A percentile compares a stretch with the other conserved stretches of the same genome.
phyloP scores from a whole-genome alignment of 192 early-diverging fungal genomes.

The Oehlia diaphana region DNA sequence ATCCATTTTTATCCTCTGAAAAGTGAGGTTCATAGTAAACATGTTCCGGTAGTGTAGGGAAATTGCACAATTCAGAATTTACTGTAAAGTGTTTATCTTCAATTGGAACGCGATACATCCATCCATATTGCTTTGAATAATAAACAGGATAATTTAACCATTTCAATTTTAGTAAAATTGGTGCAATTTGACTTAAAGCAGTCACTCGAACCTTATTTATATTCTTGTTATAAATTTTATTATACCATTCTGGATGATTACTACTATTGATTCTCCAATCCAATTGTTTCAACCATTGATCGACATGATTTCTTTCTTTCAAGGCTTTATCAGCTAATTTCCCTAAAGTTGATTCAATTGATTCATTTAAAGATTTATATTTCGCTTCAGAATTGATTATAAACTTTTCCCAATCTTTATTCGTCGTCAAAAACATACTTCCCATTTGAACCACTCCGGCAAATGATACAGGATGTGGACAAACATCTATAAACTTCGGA shows the following conservation, averaged over 20 bases:
- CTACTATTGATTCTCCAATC: conserved; percentile 65
- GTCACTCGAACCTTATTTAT: conserved; percentile 64
- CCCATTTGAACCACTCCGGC: conserved; percentile 89
- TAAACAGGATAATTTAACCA: conserved; percentile 84
- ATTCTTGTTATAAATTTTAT: conserved; percentile 72
- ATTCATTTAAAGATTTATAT: conserved; percentile 51
- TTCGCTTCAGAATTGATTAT: conserved; percentile 55
- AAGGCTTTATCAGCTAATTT: conserved; percentile 48
- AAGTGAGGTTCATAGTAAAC: conserved; percentile 35
- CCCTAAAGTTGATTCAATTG: conserved; percentile 47
- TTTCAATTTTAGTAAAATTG: conserved; percentile 81
- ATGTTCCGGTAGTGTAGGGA: conserved; percentile 40
- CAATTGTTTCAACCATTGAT: conserved; percentile 82
- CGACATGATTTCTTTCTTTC: conserved; percentile 42
- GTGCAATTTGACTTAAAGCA: conserved; percentile 68
- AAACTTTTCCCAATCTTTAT: conserved; percentile 78
- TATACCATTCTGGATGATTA: conserved; percentile 75
- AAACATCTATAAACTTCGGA: conserved; percentile 66
- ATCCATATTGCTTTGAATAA: conserved; percentile 68
- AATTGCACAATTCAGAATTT: background rate
- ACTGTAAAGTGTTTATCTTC: background rate
- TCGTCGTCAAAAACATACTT: conserved; percentile 78
- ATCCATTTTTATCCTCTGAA: conserved; percentile 40
- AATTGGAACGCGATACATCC: conserved; percentile 79
- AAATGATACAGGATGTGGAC: conserved; percentile 93